Evolutionary conservation across 345 rosid genomes (phyloP), one percentile per base, ranked within the genome.

Genomic region (Arabis hirsuta): DNA sequence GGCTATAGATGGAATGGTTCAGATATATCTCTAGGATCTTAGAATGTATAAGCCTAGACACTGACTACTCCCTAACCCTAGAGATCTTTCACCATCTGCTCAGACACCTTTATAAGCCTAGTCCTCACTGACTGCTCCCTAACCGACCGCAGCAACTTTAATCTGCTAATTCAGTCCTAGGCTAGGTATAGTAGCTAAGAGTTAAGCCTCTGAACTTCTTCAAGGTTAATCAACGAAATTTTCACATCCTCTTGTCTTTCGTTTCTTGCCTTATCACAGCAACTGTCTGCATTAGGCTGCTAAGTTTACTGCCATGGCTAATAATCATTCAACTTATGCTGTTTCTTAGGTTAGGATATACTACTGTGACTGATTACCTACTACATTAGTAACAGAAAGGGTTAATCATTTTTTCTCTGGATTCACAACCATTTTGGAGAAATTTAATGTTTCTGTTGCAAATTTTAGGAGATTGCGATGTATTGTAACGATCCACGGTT

Each of bases 271-370:
- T 48, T 12, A 34, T 44, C 10, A 32, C 22, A 62, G 12, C 8
- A 29, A 13, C 11, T 55, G 2, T 63, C 7, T 61, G 26, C 53
- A 29, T 44, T 72, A 62, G 63, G 62, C n/a, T 42, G 69, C 38
- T 62, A 32, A 53, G n/a, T 5, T 51, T 61, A 34, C 51, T 51
- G 3, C 3, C 56, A 45, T 63, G 31, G 41, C 70, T 24, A 8
- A 26, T 42, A 12, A 22, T 66, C 38, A 61, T 65, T 29, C 55
- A 52, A 36, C 13, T 50, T 57, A 29, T 50, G 29, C 36, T 26
- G 31, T 65, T 73, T 50, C 12, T 16, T 55, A 16, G 14, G 11
- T 63, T 22, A 14, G 19, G 47, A 12, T 39, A 58, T 12, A 38
- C 16, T 13, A 10, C 20, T 53, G 36, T 55, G 55, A 9, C 6